Conservation (phyloP, 1,284 basidiomycete species). For the Malassezia cuniculi region DNA sequence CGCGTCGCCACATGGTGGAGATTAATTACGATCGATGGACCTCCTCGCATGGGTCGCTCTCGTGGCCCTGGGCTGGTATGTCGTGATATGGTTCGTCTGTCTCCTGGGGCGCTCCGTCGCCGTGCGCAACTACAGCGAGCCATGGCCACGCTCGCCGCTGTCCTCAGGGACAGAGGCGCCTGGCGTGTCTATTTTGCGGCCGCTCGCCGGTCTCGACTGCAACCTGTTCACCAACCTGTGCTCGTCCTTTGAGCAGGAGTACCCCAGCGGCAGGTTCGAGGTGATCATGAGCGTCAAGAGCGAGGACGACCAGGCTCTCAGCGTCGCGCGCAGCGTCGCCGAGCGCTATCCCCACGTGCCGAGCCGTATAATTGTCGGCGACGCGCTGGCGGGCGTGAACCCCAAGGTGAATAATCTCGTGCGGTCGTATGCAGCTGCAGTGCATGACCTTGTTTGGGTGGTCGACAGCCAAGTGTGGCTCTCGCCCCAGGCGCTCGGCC, state of each 20-base stretch:
- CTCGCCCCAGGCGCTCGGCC: constrained; percentile 65
- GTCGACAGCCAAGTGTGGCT: constrained; percentile 83
- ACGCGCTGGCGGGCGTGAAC: constrained; percentile 63
- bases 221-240: constrained; percentile 36
- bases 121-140: constrained; percentile 5
- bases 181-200: constrained; percentile 37
- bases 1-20: too few relatives aligned
- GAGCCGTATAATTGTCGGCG: constrained; percentile 38
- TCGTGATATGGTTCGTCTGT: constrained; percentile 59
- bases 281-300: constrained; percentile 33
- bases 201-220: constrained; percentile 38
- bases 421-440: constrained; percentile 61
- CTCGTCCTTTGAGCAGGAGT: constrained; percentile 38
- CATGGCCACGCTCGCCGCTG: constrained; percentile 14
- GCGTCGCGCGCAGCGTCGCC: constrained; percentile 27
- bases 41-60: constrained; percentile 5
- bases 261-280: constrained; percentile 31
- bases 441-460: constrained; percentile 87
- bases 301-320: constrained; percentile 33
- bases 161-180: constrained; percentile 51
- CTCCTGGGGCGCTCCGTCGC: constrained; percentile 57
- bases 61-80: constrained; percentile 55
- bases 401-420: constrained; percentile 97
- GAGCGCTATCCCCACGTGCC: constrained; percentile 28
- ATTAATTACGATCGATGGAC: neutral